Percentiles rank a stretch among this genome's conserved stretches.
Evolutionary conservation across 164 flowering plant genomes (phyloP).

Genomic region (Dillenia suffruticosa): DNA sequence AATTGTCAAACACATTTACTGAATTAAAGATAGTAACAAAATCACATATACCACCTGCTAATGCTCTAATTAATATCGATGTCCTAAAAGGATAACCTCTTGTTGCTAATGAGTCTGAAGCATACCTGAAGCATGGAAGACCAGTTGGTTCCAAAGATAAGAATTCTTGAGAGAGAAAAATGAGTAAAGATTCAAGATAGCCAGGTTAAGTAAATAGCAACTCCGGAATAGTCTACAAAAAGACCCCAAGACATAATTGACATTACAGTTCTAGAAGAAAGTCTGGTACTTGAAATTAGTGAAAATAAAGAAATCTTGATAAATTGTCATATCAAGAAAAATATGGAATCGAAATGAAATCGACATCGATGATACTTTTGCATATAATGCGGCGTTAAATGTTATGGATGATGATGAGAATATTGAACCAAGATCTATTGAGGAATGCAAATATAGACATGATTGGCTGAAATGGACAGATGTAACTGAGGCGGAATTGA

Average conservation of each 20-base stretch:
- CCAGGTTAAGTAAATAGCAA: background rate
- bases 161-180: conserved; percentile 6
- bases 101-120: conserved; percentile 2
- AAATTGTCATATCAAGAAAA: background rate
- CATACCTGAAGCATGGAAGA: conserved; percentile 1
- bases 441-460: no score
- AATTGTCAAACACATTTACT: conserved; percentile 9
- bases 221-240: background rate
- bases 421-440: no score
- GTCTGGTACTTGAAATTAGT: background rate
- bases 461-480: no score
- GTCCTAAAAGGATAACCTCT: background rate
- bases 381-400: background rate
- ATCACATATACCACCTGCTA: conserved; percentile 11
- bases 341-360: conserved; percentile 4
- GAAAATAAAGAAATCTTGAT: conserved; percentile 4
- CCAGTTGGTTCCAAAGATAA: no score
- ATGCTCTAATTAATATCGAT: conserved; percentile 9
- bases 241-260: background rate
- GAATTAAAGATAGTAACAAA: conserved; percentile 9
- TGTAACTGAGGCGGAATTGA: no score
- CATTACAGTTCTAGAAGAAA: background rate
- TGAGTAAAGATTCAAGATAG: conserved; percentile 1
- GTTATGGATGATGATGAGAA: no score
- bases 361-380: background rate